These are phyloP conservation scores for Amanita fuliginea DNA, from an alignment of 768 basidiomycete genomes.

Conservation along the genomic window DNA sequence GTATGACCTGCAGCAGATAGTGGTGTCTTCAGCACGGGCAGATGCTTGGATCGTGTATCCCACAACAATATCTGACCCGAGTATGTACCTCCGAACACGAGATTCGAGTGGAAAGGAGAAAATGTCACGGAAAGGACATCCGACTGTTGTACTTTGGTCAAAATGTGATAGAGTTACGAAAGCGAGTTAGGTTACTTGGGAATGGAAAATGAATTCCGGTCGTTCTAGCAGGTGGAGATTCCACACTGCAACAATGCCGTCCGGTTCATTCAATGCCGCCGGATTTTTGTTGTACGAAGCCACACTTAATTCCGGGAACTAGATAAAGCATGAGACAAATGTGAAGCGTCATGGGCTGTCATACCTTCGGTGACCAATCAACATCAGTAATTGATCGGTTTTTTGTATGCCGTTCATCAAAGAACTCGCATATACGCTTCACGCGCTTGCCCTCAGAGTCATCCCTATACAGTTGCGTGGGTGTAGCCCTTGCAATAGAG, in stretches of 20 bases:
- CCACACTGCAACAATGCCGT: constrained; percentile 96
- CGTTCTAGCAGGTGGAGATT: constrained; percentile 91
- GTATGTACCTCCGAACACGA: constrained; percentile 98
- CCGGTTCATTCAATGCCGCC: constrained; percentile 86
- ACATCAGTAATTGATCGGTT: constrained; percentile 93
- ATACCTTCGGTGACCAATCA: constrained; percentile 96
- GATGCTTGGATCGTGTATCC: constrained; percentile 95
- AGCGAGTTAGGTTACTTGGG: constrained; percentile 50
- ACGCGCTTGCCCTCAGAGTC: constrained; percentile 86
- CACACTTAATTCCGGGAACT: constrained; percentile 94
- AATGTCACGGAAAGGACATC: constrained; percentile 96
- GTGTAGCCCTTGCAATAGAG: neutral
- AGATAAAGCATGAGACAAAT: neutral
- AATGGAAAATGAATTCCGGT: constrained; percentile 97
- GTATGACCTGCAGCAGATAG: constrained; percentile 94
- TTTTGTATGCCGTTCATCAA: constrained; percentile 82
- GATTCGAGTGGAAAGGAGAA: constrained; percentile 95
- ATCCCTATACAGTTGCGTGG: constrained; percentile 37
- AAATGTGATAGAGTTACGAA: neutral
- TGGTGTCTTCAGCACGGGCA: constrained; percentile 94
- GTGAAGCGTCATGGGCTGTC: constrained; percentile 1
- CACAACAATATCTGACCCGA: constrained; percentile 97
- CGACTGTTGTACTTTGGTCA: constrained; percentile 43
- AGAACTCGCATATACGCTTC: constrained; percentile 91
- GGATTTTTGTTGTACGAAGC: constrained; percentile 98